A percentile compares a stretch with the other conserved stretches of the same genome.
phyloP scores from a whole-genome alignment of 164 flowering plant genomes.

The Sedum album region DNA sequence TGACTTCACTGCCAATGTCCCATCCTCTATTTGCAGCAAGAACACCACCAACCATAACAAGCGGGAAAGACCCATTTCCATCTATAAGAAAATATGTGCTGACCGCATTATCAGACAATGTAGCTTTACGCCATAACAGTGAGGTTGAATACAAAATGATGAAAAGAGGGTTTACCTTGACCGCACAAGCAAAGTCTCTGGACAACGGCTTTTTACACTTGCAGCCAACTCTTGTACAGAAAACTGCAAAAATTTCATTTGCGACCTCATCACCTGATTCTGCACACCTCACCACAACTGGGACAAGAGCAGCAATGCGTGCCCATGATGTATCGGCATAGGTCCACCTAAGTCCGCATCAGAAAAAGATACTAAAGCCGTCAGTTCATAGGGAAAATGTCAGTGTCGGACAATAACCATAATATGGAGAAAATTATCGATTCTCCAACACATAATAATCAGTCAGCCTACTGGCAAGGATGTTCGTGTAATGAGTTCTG shows the following conservation, averaged over 20 bases:
- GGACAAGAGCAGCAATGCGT: slow-evolving; percentile 91
- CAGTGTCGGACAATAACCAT: too few species aligned
- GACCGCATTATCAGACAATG: not conserved
- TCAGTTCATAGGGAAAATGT: too few species aligned
- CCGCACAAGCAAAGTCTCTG: slow-evolving; percentile 73
- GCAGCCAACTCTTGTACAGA: slow-evolving; percentile 79
- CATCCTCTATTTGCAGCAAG: slow-evolving; percentile 78
- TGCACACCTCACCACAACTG: slow-evolving; percentile 84
- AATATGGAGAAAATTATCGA: too few species aligned
- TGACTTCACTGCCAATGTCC: slow-evolving; percentile 83
- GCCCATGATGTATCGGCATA: slow-evolving; percentile 98
- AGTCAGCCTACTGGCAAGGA: too few species aligned
- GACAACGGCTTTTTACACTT: slow-evolving; percentile 86
- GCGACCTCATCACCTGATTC: slow-evolving; percentile 86
- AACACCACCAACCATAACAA: slow-evolving; percentile 96
- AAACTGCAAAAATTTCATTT: slow-evolving; percentile 45
- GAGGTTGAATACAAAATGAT: not conserved
- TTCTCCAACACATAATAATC: too few species aligned
- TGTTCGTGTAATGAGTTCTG: too few species aligned
- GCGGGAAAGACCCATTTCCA: slow-evolving; percentile 64
- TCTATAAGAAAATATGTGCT: slow-evolving; percentile 38
- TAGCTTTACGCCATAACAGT: not conserved
- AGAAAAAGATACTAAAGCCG: slow-evolving; percentile 1
- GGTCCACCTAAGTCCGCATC: slow-evolving; percentile 64
- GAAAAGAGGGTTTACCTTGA: slow-evolving; percentile 49